These are phyloP conservation scores for Aspergillus baeticus DNA, from an alignment of 495 filamentous ascomycete species.

Conservation along the genomic window DNA sequence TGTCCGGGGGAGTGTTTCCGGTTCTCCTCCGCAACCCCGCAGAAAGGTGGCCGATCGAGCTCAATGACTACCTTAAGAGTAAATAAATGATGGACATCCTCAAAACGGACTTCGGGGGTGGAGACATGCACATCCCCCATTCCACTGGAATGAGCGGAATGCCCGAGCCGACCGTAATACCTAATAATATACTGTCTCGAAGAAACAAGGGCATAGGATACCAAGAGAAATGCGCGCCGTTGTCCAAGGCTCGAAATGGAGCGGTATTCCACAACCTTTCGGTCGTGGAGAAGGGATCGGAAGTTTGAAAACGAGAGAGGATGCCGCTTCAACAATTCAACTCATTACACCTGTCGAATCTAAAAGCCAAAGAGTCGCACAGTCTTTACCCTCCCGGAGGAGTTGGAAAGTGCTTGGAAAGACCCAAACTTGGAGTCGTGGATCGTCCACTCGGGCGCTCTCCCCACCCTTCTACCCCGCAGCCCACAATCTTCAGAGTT, in stretches of 20 bases:
- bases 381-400: not conserved
- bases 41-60: no score
- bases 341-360: not conserved
- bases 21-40: no score
- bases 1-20: no score
- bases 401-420: not conserved
- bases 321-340: no score
- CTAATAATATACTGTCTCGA: not conserved
- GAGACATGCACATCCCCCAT: no score
- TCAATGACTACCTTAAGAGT: no score
- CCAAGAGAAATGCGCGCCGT: no score
- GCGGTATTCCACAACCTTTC: not conserved
- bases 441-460: slow-evolving; percentile 3
- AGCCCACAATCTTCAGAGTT: slow-evolving; percentile 5
- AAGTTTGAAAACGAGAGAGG: no score
- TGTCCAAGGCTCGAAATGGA: not conserved
- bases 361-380: not conserved
- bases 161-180: not conserved
- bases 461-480: slow-evolving; percentile 13
- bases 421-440: not conserved
- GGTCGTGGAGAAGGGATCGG: not conserved
- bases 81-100: no score
- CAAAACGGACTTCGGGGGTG: no score
- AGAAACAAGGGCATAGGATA: not conserved
- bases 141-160: no score